These are phyloP conservation scores for Colletotrichum echinochloae DNA, from an alignment of 2,329 filamentous ascomycete genomes.

Conservation along the genomic window DNA sequence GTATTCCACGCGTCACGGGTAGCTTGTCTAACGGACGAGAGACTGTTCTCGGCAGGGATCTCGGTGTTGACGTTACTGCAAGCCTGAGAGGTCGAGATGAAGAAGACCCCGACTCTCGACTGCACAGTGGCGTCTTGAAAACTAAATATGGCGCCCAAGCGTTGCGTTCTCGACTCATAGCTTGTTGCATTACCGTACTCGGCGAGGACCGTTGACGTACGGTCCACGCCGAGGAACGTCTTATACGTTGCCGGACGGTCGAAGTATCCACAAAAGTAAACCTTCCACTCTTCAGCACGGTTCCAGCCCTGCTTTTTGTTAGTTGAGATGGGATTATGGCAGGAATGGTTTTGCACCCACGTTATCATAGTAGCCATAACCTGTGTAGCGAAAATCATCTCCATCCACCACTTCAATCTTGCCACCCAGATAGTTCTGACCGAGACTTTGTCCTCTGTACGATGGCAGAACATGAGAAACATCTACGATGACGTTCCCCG, in stretches of 20 bases:
- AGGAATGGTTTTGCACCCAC: constrained; percentile 48
- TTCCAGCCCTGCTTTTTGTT: constrained; percentile 67
- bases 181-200: constrained; percentile 49
- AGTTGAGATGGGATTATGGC: constrained; percentile 6
- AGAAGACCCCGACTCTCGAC: constrained; percentile 75
- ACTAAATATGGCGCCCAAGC: constrained; percentile 65
- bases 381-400: constrained; percentile 64
- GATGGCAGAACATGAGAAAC: constrained; percentile 75
- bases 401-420: constrained; percentile 64
- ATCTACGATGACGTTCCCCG: constrained; percentile 68
- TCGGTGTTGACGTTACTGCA: constrained; percentile 69
- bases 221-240: constrained; percentile 56
- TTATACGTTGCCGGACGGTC: constrained; percentile 58
- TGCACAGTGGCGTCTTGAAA: constrained; percentile 61
- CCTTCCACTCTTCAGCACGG: constrained; percentile 69
- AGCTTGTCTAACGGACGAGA: constrained; percentile 58
- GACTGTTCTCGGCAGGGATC: constrained; percentile 59
- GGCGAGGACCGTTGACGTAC: constrained; percentile 47
- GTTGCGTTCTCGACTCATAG: constrained; percentile 52
- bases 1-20: constrained; percentile 69
- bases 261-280: constrained; percentile 74
- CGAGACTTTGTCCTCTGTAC: constrained; percentile 68
- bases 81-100: constrained; percentile 71
- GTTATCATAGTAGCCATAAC: constrained; percentile 72
- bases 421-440: constrained; percentile 73